Evolutionary conservation across 805 yeast species (phyloP).

Genomic region (Nakazawaea ishiwadae): DNA sequence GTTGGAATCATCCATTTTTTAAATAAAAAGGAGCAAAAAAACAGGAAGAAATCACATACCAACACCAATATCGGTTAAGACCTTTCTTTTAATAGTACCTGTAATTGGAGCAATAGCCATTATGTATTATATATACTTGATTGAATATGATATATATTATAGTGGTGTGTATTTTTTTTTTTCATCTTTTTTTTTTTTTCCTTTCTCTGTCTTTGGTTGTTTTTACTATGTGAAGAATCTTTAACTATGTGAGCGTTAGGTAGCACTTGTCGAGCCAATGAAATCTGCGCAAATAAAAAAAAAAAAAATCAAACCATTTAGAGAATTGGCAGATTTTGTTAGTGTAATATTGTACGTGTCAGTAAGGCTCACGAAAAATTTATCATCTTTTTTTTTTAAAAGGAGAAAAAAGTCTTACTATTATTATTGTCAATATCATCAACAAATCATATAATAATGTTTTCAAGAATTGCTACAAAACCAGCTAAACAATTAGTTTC

Average conservation of each 20-base stretch:
- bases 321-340: too few relatives aligned
- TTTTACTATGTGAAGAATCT: too few relatives aligned
- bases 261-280: conserved; percentile 2
- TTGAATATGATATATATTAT: background rate
- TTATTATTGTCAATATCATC: too few relatives aligned
- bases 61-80: conserved; percentile 70
- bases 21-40: background rate
- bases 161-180: background rate
- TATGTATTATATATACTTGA: conserved; percentile 7
- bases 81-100: conserved; percentile 77
- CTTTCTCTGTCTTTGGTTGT: background rate
- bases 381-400: too few relatives aligned
- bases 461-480: conserved; percentile 25
- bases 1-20: too few relatives aligned
- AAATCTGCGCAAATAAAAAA: background rate
- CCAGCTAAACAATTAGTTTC: conserved; percentile 15
- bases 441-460: conserved; percentile 18
- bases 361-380: background rate
- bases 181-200: background rate
- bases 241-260: too few relatives aligned
- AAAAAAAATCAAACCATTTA: conserved; percentile 4
- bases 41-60: conserved; percentile 42
- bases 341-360: too few relatives aligned
- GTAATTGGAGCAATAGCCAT: conserved; percentile 85
- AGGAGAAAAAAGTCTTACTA: too few relatives aligned